phyloP scores from a whole-genome alignment of 1,139 yeast species.

The Meyerozyma carpophila region DNA sequence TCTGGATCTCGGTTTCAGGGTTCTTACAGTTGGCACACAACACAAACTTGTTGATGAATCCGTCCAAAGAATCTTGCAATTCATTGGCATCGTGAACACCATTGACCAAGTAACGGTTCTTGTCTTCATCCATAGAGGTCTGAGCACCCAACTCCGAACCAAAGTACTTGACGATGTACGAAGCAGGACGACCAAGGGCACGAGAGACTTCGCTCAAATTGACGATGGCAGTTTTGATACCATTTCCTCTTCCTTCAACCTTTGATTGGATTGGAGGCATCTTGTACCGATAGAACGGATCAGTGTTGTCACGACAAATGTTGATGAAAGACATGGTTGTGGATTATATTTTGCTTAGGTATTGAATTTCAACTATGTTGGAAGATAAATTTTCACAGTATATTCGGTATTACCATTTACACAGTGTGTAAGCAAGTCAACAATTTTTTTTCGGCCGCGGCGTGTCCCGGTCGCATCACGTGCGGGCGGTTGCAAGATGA shows the following conservation, averaged over 20 bases:
- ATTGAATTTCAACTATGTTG: not conserved
- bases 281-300: constrained; percentile 98
- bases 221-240: constrained; percentile 92
- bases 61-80: constrained; percentile 91
- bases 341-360: not conserved
- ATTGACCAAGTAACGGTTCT: constrained; percentile 86
- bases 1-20: constrained; percentile 92
- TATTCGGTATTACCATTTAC: not conserved
- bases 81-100: constrained; percentile 92
- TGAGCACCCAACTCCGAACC: constrained; percentile 98
- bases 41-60: constrained; percentile 88
- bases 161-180: constrained; percentile 87
- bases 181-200: constrained; percentile 88
- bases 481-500: not conserved
- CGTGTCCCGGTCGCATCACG: not conserved
- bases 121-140: constrained; percentile 71
- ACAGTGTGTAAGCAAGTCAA: not conserved
- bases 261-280: constrained; percentile 98
- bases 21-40: constrained; percentile 93
- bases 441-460: not conserved
- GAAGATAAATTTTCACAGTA: not conserved
- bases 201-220: constrained; percentile 92
- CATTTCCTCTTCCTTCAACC: constrained; percentile 98
- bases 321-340: constrained; percentile 74
- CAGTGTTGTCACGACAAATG: constrained; percentile 95